Conservation (phyloP, 495 filamentous ascomycete genomes). For the Annulohypoxylon nitens region DNA sequence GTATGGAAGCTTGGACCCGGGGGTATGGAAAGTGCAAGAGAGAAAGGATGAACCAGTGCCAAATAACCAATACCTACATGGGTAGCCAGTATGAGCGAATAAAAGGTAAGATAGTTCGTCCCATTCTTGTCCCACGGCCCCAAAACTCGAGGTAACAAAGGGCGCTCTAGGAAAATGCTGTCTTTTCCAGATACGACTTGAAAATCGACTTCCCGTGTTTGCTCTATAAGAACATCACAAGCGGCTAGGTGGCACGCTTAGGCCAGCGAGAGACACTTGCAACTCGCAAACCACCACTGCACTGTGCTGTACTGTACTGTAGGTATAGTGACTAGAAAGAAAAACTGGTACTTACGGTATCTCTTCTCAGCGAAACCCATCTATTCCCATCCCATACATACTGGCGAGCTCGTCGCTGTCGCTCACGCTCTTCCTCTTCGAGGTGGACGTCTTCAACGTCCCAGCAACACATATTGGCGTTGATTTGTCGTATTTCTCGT, state of each 20-base stretch:
- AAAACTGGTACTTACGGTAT: slow-evolving; percentile 35
- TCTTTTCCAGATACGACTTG: neutral
- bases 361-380: slow-evolving; percentile 45
- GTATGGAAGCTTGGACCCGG: neutral
- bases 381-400: slow-evolving; percentile 54
- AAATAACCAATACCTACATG: neutral
- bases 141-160: neutral
- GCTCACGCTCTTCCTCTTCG: slow-evolving; percentile 50
- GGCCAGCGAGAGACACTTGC: neutral
- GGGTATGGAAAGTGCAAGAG: neutral
- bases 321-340: neutral
- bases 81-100: neutral
- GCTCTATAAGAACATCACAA: neutral
- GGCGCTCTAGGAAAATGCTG: neutral
- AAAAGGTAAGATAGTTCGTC: neutral
- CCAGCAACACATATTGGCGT: slow-evolving; percentile 58
- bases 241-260: neutral
- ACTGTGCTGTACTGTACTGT: neutral
- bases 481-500: neutral
- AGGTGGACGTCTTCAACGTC: slow-evolving; percentile 57
- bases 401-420: slow-evolving; percentile 36
- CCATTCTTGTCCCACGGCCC: neutral
- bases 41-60: slow-evolving; percentile 5
- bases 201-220: neutral
- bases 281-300: neutral